Base-by-base conservation (phyloP, 1,139 yeast genomes). In the Yueomyces sp. region DNA sequence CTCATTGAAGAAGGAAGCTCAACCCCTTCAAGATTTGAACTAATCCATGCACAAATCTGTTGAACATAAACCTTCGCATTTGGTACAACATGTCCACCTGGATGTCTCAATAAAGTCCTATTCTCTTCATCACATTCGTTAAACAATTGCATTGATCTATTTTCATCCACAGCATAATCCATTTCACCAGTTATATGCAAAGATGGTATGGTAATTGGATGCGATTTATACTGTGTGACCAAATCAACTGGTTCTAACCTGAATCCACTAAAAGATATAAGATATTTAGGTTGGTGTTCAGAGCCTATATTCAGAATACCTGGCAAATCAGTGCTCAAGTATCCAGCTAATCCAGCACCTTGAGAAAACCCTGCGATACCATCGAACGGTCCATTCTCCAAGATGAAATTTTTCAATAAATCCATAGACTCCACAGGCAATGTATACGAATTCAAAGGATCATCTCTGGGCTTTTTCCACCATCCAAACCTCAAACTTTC, bases 51-150 rank as follows among this genome's bases (percentile, higher is more conserved):
- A 8, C 73, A 59, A 3, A 82, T 78, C 46, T 77, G 75, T 29
- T 70, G 70, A 0, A 81, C 75, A 55, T 74, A 67, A 9, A 70
- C 62, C 54, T 78, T 79, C 1, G 82, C 71, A 52, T 81, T 81
- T 5, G 95, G 95, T n/a, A 84, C 87, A 58, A 80, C 84, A 59
- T 85, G 95, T 0, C 93, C 91, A 32, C 95, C 95, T 2, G 94
- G 87, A 56, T 85, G 95, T 47, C 69, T 74, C 50, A 84, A 60
- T 39, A 80, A 46, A 4, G 70, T 68, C 37, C 74, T 60, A 11
- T 72, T 67, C 3, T 61, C 64, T n/a, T 64, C 66, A 40, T 66
- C 67, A 52, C 79, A 75, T 2, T 68, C 60, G 11, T 84, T 72
- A 51, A 69, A 79, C 36, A 89, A 66, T 1, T 66, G 60, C 64